These are phyloP conservation scores for Coemansia aciculifera DNA, from an alignment of 192 early-diverging fungal genomes.

Conservation along the genomic window DNA sequence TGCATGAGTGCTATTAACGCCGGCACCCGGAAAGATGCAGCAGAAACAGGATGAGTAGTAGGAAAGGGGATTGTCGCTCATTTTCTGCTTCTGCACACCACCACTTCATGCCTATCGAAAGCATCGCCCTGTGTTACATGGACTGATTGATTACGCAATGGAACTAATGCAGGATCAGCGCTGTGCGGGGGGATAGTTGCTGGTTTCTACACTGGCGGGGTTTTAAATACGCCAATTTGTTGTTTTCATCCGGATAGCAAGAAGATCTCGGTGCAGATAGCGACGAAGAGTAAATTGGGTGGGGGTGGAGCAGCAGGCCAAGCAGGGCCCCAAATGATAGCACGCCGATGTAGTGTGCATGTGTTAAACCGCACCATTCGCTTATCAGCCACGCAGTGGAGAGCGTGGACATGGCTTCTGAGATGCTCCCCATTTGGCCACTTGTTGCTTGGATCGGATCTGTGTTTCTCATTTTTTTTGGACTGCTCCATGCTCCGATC, in stretches of 20 bases:
- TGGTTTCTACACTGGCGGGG: constrained; percentile 9
- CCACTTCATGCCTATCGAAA: background rate
- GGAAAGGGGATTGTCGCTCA: background rate
- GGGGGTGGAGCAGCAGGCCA: background rate
- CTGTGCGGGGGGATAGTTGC: background rate
- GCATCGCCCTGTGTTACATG: background rate
- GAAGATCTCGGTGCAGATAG: constrained; percentile 8
- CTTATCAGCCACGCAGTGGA: background rate
- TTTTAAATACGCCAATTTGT: constrained; percentile 6
- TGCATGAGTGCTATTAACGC: constrained; percentile 10
- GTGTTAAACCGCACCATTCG: background rate
- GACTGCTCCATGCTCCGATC: background rate
- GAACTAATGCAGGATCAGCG: constrained; percentile 7
- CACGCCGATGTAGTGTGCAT: constrained; percentile 10
- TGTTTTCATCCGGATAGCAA: constrained; percentile 5
- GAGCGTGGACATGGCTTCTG: constrained; percentile 2
- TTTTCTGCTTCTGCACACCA: background rate
- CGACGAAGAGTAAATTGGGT: background rate
- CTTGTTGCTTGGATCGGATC: constrained; percentile 1
- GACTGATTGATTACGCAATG: constrained; percentile 10
- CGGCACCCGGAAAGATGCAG: constrained; percentile 5
- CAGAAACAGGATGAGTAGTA: constrained; percentile 2
- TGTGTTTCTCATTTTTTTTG: background rate
- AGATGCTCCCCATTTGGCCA: background rate
- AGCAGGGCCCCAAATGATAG: background rate